These are phyloP conservation scores for Coemansia javaensis DNA, from an alignment of 192 early-diverging fungal genomes.

Conservation along the genomic window DNA sequence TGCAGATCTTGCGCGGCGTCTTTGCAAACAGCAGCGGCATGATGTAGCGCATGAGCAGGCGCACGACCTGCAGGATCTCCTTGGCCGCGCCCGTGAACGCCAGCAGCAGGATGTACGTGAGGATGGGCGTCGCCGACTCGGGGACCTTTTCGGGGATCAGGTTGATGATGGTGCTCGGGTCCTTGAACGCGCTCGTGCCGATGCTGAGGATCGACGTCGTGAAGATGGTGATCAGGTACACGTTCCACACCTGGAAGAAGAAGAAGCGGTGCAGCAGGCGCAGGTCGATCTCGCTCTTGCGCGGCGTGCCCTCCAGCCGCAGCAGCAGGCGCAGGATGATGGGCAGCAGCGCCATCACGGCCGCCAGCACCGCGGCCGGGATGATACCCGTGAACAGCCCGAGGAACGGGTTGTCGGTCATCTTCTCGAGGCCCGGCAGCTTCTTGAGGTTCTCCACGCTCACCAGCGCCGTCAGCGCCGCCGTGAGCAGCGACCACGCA, in stretches of 20 bases:
- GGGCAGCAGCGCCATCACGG: slow-evolving; percentile 71
- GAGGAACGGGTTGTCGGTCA: slow-evolving; percentile 26
- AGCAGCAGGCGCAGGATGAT: slow-evolving; percentile 64
- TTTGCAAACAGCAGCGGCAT: slow-evolving; percentile 58
- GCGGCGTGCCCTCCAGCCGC: slow-evolving; percentile 61
- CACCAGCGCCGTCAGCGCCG: slow-evolving; percentile 54
- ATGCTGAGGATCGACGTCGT: slow-evolving; percentile 59
- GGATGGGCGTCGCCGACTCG: slow-evolving; percentile 70
- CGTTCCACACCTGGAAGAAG: slow-evolving; percentile 79
- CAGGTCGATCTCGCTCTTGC: slow-evolving; percentile 59
- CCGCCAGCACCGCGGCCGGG: slow-evolving; percentile 64
- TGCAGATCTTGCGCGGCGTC: slow-evolving; percentile 69
- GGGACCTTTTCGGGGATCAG: slow-evolving; percentile 63
- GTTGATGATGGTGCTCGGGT: slow-evolving; percentile 42
- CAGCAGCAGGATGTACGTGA: slow-evolving; percentile 79
- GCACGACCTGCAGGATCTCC: slow-evolving; percentile 66
- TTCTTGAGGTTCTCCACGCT: slow-evolving; percentile 54
- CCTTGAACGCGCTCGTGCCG: slow-evolving; percentile 17
- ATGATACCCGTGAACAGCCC: slow-evolving; percentile 75
- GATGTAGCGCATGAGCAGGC: slow-evolving; percentile 61
- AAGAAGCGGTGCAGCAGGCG: slow-evolving; percentile 70
- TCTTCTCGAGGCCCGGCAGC: slow-evolving; percentile 49
- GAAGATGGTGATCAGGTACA: slow-evolving; percentile 75
- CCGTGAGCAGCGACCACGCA: slow-evolving; percentile 69
- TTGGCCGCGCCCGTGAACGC: slow-evolving; percentile 64